Evolutionary conservation across 2,329 filamentous ascomycete species (phyloP).

Genomic region (Cryphonectria japonica): DNA sequence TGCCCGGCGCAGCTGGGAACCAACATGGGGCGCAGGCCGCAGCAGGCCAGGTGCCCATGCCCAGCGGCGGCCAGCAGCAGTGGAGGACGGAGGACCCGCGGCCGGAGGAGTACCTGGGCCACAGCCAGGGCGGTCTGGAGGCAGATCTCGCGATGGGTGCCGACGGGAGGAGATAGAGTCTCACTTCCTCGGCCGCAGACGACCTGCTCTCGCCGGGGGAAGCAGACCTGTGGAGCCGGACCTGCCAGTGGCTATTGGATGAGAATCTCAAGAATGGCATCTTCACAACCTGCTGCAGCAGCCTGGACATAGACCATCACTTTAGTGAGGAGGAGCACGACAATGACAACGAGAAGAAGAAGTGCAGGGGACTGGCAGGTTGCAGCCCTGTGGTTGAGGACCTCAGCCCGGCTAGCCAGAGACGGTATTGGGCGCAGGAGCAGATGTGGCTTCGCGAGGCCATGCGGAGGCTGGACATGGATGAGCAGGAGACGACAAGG

Average conservation of each 20-base stretch:
- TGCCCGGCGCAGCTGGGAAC: conserved; percentile 42
- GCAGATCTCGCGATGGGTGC: conserved; percentile 63
- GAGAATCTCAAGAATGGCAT: not conserved
- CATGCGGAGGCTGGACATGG: conserved; percentile 15
- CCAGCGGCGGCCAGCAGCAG: conserved; percentile 48
- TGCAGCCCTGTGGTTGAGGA: conserved; percentile 13
- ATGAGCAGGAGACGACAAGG: not conserved
- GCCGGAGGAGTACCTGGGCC: conserved; percentile 60
- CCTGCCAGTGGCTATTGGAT: conserved; percentile 12
- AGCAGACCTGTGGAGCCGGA: conserved; percentile 22
- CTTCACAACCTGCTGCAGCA: too few species aligned
- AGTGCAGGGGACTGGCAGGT: not conserved
- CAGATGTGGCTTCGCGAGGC: conserved; percentile 18
- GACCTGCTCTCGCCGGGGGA: conserved; percentile 13
- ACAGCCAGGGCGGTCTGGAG: conserved; percentile 55
- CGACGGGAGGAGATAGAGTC: conserved; percentile 47
- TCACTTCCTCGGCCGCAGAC: not conserved
- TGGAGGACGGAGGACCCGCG: conserved; percentile 65
- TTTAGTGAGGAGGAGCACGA: not conserved
- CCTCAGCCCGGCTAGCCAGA: conserved; percentile 16
- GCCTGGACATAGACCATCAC: not conserved
- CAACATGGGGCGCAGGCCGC: conserved; percentile 39
- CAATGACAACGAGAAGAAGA: not conserved
- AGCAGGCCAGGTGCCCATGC: conserved; percentile 56
- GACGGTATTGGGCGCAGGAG: conserved; percentile 18